Evolutionary conservation across 179 eudicot genomes (phyloP), one percentile per base, ranked within the genome.

Genomic region (Silene vulgaris): DNA sequence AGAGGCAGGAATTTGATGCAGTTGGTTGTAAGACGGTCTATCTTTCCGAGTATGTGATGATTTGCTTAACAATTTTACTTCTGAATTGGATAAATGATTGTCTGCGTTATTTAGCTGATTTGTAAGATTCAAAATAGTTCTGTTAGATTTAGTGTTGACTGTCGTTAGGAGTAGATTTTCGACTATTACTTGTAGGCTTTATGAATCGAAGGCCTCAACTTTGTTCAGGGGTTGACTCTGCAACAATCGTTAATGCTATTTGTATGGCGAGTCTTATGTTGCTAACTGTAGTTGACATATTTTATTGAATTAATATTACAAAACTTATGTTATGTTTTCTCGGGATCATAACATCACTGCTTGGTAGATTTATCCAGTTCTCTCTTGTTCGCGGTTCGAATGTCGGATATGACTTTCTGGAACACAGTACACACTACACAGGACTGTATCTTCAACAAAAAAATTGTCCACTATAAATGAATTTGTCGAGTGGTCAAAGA

Each of bases 1-100:
- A 92, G 59, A 84, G 86, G 79, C 84, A 84, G 13, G 97, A 92
- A 83, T 83, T 84, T 61, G 97, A 95, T 85, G 92, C 87, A 66
- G 96, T 89, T 0, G 82, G 83, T 82, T 92, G 97, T 80, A 82
- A 82, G 82, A 88, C 93, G 1, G 82, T 90, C 40, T 90, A 88
- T 77, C 93, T 95, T 26, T 90, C 97, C 5, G 89, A 90, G 98
- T 94, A 83, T 62, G 94, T 82, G 17, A 59, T 69, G 35, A 40
- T 78, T 73, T 66, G 20, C 70, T 56, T 14, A 71, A 54, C 43
- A 19, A 52, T 3, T 37, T 16, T 64, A 20, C 14, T 14, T 14
- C 23, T 19, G 12, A 13, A n/a, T 67, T 69, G 6, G 19, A 11
- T 16, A 12, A 20, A 17, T 3, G 3, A 13, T 56, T 56, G 29